A percentile compares a stretch with the other conserved stretches of the same genome.
phyloP scores from a whole-genome alignment of 805 yeast species.

The Kodamaea laetipori region DNA sequence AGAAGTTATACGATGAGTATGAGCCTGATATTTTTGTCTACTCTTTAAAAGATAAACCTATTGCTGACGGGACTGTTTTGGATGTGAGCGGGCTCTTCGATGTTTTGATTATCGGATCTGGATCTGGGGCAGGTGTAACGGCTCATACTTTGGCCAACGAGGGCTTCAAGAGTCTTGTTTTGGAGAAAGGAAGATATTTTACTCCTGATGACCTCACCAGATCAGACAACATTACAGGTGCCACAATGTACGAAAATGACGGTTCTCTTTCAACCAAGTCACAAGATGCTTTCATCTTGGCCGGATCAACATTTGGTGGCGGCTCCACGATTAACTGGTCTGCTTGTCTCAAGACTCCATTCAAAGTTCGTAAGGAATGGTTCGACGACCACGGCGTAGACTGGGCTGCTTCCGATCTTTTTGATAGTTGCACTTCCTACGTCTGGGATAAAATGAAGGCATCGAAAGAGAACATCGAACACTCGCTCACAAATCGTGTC shows the following conservation, averaged over 20 bases:
- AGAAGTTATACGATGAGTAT: conserved; percentile 29
- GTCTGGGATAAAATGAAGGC: conserved; percentile 54
- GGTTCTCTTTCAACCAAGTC: conserved; percentile 39
- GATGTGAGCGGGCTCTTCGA: conserved; percentile 39
- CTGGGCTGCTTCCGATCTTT: conserved; percentile 45
- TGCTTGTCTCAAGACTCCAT: conserved; percentile 52
- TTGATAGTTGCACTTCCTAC: conserved; percentile 47
- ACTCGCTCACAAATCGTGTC: conserved; percentile 46
- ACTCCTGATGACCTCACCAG: conserved; percentile 32
- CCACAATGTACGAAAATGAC: conserved; percentile 40
- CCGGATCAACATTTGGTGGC: conserved; percentile 60
- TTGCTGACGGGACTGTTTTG: conserved; percentile 29
- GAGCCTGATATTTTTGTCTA: conserved; percentile 28
- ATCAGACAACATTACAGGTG: conserved; percentile 41
- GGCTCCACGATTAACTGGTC: conserved; percentile 63
- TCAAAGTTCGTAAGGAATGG: conserved; percentile 55
- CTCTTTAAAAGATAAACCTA: conserved; percentile 34
- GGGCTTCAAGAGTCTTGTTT: conserved; percentile 46
- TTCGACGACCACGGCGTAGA: conserved; percentile 46
- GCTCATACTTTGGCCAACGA: conserved; percentile 40
- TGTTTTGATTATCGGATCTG: conserved; percentile 11
- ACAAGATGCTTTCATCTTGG: conserved; percentile 41
- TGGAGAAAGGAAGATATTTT: conserved; percentile 54
- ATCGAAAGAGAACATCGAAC: conserved; percentile 36
- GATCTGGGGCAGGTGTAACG: conserved; percentile 10